A percentile compares a stretch with the other conserved stretches of the same genome.
phyloP scores from a whole-genome alignment of 257 asterid species.

The Solanum chaucha region DNA sequence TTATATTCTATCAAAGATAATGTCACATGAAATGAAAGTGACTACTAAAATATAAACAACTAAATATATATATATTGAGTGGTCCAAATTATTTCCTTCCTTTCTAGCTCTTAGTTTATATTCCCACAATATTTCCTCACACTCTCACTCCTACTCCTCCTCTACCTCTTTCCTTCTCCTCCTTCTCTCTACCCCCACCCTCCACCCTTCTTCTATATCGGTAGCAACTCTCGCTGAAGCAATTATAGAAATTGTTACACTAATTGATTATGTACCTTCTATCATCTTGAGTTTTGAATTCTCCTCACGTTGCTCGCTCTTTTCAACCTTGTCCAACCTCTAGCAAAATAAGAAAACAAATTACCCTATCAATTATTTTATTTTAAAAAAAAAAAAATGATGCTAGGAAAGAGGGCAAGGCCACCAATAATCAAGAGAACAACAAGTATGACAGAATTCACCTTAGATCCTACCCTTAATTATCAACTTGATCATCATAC shows the following conservation, averaged over 20 bases:
- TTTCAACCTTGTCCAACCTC: not conserved
- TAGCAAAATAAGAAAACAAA: not conserved
- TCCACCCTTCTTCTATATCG: not conserved
- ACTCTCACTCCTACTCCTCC: not conserved
- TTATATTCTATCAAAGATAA: not conserved
- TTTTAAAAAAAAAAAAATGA: conserved; percentile 11
- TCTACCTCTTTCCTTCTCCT: not conserved
- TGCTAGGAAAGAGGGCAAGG: conserved; percentile 62
- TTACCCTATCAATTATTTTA: not conserved
- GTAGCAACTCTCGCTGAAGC: accelerated
- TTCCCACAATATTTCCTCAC: not conserved
- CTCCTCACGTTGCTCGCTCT: not conserved
- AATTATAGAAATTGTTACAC: not conserved
- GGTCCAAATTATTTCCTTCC: not conserved
- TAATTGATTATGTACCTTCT: not conserved
- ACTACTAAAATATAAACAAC: not conserved
- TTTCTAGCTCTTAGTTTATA: not conserved
- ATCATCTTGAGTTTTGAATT: not conserved
- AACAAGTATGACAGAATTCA: conserved; percentile 66
- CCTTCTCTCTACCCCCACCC: not conserved
- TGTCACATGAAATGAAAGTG: not conserved
- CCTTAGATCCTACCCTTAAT: conserved; percentile 17
- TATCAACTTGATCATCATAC: conserved; percentile 18
- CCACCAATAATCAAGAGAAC: conserved; percentile 71
- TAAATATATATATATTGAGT: not conserved